Base-by-base conservation (phyloP, 75 land plant genomes). In the Selaginella tamariscina region DNA sequence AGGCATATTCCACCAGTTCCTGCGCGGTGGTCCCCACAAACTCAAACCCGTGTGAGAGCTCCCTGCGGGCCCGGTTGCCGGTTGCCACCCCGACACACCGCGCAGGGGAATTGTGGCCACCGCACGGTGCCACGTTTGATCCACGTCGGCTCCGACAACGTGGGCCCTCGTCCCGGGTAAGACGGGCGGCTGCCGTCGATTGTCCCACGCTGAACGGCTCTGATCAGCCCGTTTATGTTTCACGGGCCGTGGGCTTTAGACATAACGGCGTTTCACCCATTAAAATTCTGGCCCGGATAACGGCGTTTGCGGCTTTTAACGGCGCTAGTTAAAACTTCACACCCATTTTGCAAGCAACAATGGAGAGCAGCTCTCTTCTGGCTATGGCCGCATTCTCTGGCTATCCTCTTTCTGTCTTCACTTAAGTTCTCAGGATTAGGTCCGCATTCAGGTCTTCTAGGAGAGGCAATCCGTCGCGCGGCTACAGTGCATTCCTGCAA, bases 241-340 rank as follows among this genome's bases (percentile, higher is more conserved):
- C 15, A 5, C 5, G 49, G 5, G 49, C 49, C 49, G 11, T 39
- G 5, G n/a, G 5, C 49, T 39, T 39, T 39, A 39, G 49, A 39
- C 49, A 5, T 39, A 15, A 39, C 49, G 49, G 49, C 49, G 49
- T 5, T 5, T 5, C 15, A 39, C 15, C 15, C 5, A 39, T 15
- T 5, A 15, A 39, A 15, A 5, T 15, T 15, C 15, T 5, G 49
- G 49, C 15, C 11, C 5, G 11, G 11, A 5, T 39, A 39, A 39
- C 49, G 49, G 49, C 49, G 49, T 39, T 39, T 39, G 49, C 49
- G 49, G 49, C 49, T 39, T 39, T 39, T 39, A 15, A 39, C 49
- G 49, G 49, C 49, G 49, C 49, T 39, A 39, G 49, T 39, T 39
- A 39, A 39, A 39, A 39, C 49, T 39, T 39, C 49, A 39, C 49